A percentile compares a stretch with the other conserved stretches of the same genome.
These are phyloP conservation scores for Chromosphaera perkinsii DNA, from an alignment of 208 protist genomes.

Conservation along the genomic window DNA sequence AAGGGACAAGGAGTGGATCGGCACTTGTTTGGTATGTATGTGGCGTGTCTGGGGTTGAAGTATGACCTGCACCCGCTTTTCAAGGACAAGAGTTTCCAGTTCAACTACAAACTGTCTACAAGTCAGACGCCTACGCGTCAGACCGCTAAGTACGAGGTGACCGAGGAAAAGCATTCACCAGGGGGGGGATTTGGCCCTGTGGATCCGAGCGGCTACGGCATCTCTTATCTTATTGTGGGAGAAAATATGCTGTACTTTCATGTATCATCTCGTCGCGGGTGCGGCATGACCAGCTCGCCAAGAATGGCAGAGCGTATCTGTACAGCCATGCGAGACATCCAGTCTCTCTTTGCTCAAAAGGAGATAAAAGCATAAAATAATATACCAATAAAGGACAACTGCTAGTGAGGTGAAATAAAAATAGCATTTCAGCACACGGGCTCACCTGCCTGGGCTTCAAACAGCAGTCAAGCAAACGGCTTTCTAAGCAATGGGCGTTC, in stretches of 20 bases:
- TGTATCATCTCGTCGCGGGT: not conserved
- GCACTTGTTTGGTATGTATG: slow-evolving; percentile 71
- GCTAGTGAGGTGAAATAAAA: too few species aligned
- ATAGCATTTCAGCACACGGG: too few species aligned
- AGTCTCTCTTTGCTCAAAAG: not conserved
- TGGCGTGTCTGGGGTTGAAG: slow-evolving; percentile 38
- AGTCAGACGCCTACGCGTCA: slow-evolving; percentile 60
- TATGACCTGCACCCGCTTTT: too few species aligned
- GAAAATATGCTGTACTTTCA: slow-evolving; percentile 4
- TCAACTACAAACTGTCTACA: too few species aligned
- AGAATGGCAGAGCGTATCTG: not conserved
- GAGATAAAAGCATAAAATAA: not conserved
- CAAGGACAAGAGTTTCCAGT: not conserved
- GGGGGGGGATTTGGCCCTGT: slow-evolving; percentile 62
- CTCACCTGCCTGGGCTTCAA: too few species aligned
- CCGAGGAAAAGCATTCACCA: slow-evolving; percentile 39
- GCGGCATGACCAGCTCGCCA: not conserved
- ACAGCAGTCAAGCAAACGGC: too few species aligned
- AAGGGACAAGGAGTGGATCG: slow-evolving; percentile 68
- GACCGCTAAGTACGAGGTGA: too few species aligned
- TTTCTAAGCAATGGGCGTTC: too few species aligned
- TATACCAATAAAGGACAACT: too few species aligned
- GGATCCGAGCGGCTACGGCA: slow-evolving; percentile 18
- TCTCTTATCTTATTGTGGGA: slow-evolving; percentile 27
- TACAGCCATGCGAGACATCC: not conserved